Percentiles rank a stretch among this genome's conserved stretches.
Evolutionary conservation across 805 yeast genomes (phyloP).

Genomic region (Ogataea paradorogensis): DNA sequence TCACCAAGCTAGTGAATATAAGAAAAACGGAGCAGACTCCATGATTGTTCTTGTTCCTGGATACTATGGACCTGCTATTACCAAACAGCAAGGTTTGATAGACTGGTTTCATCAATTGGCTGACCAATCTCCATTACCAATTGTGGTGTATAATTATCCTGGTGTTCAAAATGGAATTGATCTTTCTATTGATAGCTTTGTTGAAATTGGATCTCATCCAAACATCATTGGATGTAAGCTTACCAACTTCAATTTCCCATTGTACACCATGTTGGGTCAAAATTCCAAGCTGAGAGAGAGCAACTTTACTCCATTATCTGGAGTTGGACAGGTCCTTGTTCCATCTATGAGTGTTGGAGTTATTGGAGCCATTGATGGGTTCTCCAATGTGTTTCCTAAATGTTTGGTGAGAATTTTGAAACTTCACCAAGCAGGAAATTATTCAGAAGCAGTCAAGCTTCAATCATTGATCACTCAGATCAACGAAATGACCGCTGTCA

Average conservation of each 20-base stretch:
- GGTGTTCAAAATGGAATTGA: constrained; percentile 45
- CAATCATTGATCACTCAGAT: constrained; percentile 43
- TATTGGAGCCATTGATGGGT: constrained; percentile 50
- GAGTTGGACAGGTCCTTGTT: constrained; percentile 49
- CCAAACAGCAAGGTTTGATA: constrained; percentile 43
- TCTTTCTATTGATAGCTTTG: constrained; percentile 39
- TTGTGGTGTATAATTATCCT: constrained; percentile 46
- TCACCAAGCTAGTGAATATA: constrained; percentile 35
- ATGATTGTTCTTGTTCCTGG: constrained; percentile 44
- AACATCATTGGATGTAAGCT: constrained; percentile 52
- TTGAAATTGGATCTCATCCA: constrained; percentile 41
- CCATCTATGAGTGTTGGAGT: constrained; percentile 47
- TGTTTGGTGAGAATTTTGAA: constrained; percentile 40
- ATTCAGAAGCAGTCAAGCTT: constrained; percentile 38
- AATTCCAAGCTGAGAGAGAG: constrained; percentile 37
- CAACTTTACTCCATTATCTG: constrained; percentile 46
- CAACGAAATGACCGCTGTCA: constrained; percentile 42
- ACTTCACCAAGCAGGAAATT: constrained; percentile 38
- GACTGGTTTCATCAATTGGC: constrained; percentile 46
- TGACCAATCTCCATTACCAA: constrained; percentile 40
- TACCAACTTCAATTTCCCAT: constrained; percentile 49
- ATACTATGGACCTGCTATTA: constrained; percentile 43
- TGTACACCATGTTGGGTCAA: constrained; percentile 43
- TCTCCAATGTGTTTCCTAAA: constrained; percentile 51
- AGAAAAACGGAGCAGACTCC: constrained; percentile 36